These are phyloP conservation scores for Stachybotrys elegans DNA, from an alignment of 2,329 filamentous ascomycete genomes.

Conservation along the genomic window DNA sequence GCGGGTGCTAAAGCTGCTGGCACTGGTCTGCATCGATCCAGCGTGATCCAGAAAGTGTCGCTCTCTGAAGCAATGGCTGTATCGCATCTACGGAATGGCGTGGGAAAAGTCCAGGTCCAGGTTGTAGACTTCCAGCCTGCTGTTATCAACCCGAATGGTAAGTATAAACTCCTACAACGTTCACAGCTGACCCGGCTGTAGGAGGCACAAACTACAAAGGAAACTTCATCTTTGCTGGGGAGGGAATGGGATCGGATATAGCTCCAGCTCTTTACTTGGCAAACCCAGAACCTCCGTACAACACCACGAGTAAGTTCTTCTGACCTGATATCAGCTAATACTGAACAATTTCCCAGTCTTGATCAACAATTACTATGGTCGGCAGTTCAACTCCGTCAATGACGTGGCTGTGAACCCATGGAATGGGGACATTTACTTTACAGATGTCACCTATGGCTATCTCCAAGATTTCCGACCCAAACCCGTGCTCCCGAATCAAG, in stretches of 20 bases:
- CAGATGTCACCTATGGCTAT: constrained; percentile 55
- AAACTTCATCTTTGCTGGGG: constrained; percentile 42
- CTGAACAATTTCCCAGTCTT: constrained; percentile 30
- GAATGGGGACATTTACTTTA: constrained; percentile 60
- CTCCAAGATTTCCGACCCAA: constrained; percentile 51
- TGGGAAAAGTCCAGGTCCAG: constrained; percentile 34
- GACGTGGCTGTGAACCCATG: constrained; percentile 49
- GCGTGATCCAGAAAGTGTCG: constrained; percentile 41
- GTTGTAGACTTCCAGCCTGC: constrained; percentile 35
- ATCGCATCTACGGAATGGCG: constrained; percentile 28
- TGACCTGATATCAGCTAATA: background rate
- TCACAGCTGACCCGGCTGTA: constrained; percentile 11
- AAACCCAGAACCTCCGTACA: constrained; percentile 37
- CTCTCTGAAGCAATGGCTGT: constrained; percentile 33
- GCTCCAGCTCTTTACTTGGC: constrained; percentile 18
- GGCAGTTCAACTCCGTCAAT: constrained; percentile 56
- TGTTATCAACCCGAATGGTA: constrained; percentile 48
- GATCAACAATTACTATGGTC: constrained; percentile 55
- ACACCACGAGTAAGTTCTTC: constrained; percentile 36
- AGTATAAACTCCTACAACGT: constrained; percentile 1
- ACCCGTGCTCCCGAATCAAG: constrained; percentile 51
- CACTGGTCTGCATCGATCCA: constrained; percentile 41
- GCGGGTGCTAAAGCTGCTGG: constrained; percentile 38
- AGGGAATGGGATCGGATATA: constrained; percentile 40
- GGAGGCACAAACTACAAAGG: constrained; percentile 46